Evolutionary conservation across 1,139 yeast species (phyloP).

Genomic region (Pichiaceae sp.): DNA sequence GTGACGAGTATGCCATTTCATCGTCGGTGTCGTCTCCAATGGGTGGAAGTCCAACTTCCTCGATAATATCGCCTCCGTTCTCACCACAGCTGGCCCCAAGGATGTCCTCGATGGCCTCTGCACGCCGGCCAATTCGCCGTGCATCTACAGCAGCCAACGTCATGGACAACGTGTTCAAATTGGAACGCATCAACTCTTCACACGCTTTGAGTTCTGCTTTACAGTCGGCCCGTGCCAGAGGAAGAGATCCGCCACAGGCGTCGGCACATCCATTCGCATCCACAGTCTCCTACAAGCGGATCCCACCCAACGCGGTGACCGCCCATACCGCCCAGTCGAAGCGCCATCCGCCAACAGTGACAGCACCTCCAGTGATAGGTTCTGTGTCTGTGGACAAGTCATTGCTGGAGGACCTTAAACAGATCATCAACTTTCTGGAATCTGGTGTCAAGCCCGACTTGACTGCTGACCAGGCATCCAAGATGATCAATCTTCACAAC

Average conservation of each 20-base stretch:
- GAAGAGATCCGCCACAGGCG: neutral
- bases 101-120: neutral
- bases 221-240: constrained; percentile 12
- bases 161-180: constrained; percentile 19
- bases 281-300: neutral
- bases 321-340: neutral
- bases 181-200: constrained; percentile 38
- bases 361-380: constrained; percentile 3
- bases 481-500: constrained; percentile 48
- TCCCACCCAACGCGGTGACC: neutral
- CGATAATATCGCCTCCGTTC: neutral
- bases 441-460: constrained; percentile 15
- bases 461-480: constrained; percentile 13
- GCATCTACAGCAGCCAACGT: constrained; percentile 11
- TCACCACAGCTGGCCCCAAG: neutral
- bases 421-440: constrained; percentile 36
- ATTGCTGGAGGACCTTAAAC: constrained; percentile 32
- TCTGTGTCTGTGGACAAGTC: constrained; percentile 3
- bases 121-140: constrained; percentile 4
- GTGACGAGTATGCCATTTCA: neutral
- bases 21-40: neutral
- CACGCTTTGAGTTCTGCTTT: constrained; percentile 43
- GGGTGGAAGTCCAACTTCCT: neutral
- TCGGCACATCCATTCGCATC: neutral
- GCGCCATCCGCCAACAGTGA: constrained; percentile 2